These are phyloP conservation scores for Selenicereus undatus DNA, from an alignment of 148 eudicot species.

Conservation along the genomic window DNA sequence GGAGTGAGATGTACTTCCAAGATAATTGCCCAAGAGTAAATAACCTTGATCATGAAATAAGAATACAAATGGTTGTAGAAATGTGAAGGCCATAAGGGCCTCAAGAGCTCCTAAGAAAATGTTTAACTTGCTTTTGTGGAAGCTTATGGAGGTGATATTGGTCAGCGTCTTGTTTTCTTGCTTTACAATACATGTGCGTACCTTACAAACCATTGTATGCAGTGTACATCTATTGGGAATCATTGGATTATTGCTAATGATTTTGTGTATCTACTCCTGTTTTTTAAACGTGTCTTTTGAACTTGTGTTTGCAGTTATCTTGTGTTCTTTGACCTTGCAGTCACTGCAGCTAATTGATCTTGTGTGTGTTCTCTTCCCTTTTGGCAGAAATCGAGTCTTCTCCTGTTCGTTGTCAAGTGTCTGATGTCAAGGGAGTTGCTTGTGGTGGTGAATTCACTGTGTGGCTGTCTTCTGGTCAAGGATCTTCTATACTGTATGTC, in stretches of 20 bases:
- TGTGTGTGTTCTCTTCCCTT: slow-evolving; percentile 8
- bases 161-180: background rate
- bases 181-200: background rate
- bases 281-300: background rate
- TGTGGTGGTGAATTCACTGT: slow-evolving; percentile 92
- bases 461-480: slow-evolving; percentile 75
- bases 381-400: slow-evolving; percentile 77
- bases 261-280: background rate
- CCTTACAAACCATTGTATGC: background rate
- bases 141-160: background rate
- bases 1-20: background rate
- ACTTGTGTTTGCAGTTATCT: background rate
- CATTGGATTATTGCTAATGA: background rate
- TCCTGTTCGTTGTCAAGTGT: slow-evolving; percentile 75
- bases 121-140: background rate
- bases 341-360: background rate
- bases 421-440: slow-evolving; percentile 57
- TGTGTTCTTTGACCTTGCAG: background rate
- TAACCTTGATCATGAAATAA: background rate
- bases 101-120: background rate
- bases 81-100: background rate
- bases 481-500: slow-evolving; percentile 89
- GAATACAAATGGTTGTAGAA: background rate
- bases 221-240: background rate
- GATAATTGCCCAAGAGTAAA: background rate